Conservation (phyloP, 140 eudicot genomes). For the Senecio squalidus region DNA sequence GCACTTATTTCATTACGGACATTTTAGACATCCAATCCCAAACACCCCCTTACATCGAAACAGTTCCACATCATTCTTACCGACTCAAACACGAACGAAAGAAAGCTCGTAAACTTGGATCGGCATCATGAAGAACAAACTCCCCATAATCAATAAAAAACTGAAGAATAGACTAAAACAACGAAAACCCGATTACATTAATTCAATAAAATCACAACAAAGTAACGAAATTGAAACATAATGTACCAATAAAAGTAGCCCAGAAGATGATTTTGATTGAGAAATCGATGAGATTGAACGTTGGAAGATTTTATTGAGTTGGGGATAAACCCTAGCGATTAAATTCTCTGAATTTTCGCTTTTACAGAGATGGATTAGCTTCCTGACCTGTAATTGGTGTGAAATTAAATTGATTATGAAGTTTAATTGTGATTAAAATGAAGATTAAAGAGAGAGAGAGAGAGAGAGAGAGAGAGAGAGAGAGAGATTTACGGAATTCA, state of each 20-base stretch:
- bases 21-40: no score
- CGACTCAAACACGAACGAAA: conserved; percentile 93
- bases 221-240: not conserved
- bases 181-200: not conserved
- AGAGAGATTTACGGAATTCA: conserved; percentile 40
- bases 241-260: conserved; percentile 69
- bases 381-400: conserved; percentile 50
- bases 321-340: conserved; percentile 91
- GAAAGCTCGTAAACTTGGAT: conserved; percentile 76
- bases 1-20: no score
- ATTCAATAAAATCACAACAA: not conserved
- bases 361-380: conserved; percentile 61
- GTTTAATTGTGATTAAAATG: not conserved
- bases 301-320: conserved; percentile 73
- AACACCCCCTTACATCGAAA: no score
- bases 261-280: conserved; percentile 58
- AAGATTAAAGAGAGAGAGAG: not conserved
- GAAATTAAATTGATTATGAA: not conserved
- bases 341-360: conserved; percentile 67
- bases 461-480: not conserved
- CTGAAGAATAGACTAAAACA: conserved; percentile 71
- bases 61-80: no score
- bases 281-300: conserved; percentile 71
- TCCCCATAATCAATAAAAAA: conserved; percentile 89
- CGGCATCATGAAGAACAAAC: conserved; percentile 89